phyloP scores from a whole-genome alignment of 306 rosid genomes.

The Senna siamea region DNA sequence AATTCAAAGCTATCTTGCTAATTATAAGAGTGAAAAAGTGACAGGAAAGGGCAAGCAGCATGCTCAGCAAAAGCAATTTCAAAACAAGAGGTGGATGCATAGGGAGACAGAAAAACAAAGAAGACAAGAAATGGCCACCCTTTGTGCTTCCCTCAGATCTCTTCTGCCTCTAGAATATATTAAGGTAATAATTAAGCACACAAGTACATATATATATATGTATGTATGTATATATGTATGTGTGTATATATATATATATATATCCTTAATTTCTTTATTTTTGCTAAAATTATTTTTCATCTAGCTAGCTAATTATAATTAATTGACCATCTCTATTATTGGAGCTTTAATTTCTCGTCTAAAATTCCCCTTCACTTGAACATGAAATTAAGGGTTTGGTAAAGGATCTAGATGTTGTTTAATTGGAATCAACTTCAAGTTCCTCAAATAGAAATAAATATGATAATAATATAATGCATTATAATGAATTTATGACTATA shows the following conservation, averaged over 20 bases:
- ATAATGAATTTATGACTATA: too few relatives aligned
- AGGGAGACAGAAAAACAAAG: slow-evolving; percentile 69
- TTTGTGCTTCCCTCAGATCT: slow-evolving; percentile 60
- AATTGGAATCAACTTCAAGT: too few relatives aligned
- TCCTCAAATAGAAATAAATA: too few relatives aligned
- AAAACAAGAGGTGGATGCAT: slow-evolving; percentile 52
- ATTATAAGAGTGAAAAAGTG: not conserved
- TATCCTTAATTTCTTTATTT: too few relatives aligned
- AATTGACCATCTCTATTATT: not conserved
- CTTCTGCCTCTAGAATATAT: slow-evolving; percentile 52
- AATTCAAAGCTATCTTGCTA: not conserved
- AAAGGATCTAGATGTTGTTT: too few relatives aligned
- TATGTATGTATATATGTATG: too few relatives aligned
- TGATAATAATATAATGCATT: too few relatives aligned
- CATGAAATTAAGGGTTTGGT: not conserved
- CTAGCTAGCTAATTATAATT: not conserved
- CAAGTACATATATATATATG: too few relatives aligned
- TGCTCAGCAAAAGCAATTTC: slow-evolving; percentile 6
- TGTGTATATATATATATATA: too few relatives aligned
- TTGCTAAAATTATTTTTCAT: too few relatives aligned
- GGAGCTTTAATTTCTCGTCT: not conserved
- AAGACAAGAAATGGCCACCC: slow-evolving; percentile 72
- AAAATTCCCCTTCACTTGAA: not conserved
- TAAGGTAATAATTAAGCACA: slow-evolving; percentile 38
- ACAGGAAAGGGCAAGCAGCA: slow-evolving; percentile 30